phyloP scores from a whole-genome alignment of 257 asterid species.

The Lavandula angustifolia region DNA sequence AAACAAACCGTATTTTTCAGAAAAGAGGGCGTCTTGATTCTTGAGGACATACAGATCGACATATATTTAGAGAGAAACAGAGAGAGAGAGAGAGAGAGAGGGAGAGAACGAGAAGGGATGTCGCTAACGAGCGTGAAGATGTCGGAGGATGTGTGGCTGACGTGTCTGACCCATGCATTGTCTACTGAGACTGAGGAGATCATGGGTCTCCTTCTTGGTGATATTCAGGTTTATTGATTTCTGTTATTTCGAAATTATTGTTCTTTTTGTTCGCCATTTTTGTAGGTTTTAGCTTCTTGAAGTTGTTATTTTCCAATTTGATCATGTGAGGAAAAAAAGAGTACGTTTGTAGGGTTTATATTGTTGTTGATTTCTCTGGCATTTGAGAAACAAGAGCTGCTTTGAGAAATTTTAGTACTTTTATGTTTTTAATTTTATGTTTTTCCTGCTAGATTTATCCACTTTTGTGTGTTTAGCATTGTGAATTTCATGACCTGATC shows the following conservation, averaged over 20 bases:
- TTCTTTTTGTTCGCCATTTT: conserved; percentile 8
- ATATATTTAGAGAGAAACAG: background rate
- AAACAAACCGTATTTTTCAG: background rate
- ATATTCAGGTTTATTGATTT: conserved; percentile 60
- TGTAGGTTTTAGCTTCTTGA: conserved; percentile 26
- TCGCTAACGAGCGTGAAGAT: conserved; percentile 89
- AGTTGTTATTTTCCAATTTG: background rate
- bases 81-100: background rate
- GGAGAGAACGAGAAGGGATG: conserved; percentile 41
- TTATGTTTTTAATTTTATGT: background rate
- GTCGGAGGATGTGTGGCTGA: conserved; percentile 98
- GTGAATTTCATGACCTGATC: background rate
- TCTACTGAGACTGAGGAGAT: conserved; percentile 99
- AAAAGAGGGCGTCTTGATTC: background rate
- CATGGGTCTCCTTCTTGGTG: conserved; percentile 99
- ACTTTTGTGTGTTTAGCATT: conserved; percentile 15
- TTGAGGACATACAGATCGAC: conserved; percentile 24
- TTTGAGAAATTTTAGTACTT: background rate
- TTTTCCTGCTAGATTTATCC: background rate
- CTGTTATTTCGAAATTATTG: background rate
- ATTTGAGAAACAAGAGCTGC: conserved; percentile 6
- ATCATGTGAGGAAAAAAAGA: background rate
- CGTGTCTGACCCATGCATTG: conserved; percentile 98
- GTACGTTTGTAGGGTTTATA: background rate
- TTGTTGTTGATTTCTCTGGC: conserved; percentile 29